Conservation (phyloP, 208 protist genomes). For the Wallacemonas sp. region DNA sequence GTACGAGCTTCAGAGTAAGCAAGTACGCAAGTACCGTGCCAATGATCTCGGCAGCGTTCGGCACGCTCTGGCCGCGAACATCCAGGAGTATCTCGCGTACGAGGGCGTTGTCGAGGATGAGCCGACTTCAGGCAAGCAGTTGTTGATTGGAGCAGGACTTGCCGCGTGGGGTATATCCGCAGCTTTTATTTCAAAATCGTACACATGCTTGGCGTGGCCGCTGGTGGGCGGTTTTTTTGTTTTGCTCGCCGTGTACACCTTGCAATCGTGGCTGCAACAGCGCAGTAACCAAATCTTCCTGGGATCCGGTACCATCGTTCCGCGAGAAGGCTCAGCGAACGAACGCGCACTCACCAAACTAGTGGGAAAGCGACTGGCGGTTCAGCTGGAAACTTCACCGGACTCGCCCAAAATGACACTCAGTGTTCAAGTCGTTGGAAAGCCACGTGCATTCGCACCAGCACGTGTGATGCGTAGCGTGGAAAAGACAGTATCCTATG, state of each 20-base stretch:
- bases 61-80: slow-evolving; percentile 41
- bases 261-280: slow-evolving; percentile 9
- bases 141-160: slow-evolving; percentile 21
- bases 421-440: slow-evolving; percentile 48
- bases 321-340: neutral
- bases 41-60: slow-evolving; percentile 46
- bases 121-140: slow-evolving; percentile 20
- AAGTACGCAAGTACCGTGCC: slow-evolving; percentile 50
- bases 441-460: slow-evolving; percentile 26
- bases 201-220: neutral
- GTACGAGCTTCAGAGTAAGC: slow-evolving; percentile 73
- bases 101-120: slow-evolving; percentile 39
- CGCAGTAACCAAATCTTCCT: slow-evolving; percentile 9
- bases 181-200: slow-evolving; percentile 14
- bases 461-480: slow-evolving; percentile 36
- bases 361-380: slow-evolving; percentile 34
- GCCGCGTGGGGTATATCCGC: slow-evolving; percentile 7
- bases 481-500: slow-evolving; percentile 53
- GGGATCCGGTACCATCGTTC: slow-evolving; percentile 13
- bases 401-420: slow-evolving; percentile 34
- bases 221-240: slow-evolving; percentile 1
- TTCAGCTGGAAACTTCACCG: slow-evolving; percentile 37
- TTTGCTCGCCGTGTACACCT: neutral
- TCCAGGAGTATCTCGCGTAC: slow-evolving; percentile 51
- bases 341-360: slow-evolving; percentile 24